Percentiles rank a stretch among this genome's conserved stretches.
phyloP scores from a whole-genome alignment of 2,329 filamentous ascomycete genomes.

The Beauveria brongniartii region DNA sequence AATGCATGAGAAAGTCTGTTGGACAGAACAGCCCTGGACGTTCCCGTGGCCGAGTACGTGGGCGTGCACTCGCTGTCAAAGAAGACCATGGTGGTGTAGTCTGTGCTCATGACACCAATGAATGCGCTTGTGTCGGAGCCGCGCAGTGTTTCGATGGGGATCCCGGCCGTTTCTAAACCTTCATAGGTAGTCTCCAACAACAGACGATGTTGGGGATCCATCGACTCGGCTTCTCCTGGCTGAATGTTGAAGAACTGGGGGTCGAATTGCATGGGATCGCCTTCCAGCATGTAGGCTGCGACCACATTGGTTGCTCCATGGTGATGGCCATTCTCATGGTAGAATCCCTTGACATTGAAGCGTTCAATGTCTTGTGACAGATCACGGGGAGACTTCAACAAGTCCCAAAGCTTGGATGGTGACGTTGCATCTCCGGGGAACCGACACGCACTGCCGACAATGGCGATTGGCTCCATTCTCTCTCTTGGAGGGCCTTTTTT shows the following conservation, averaged over 20 bases:
- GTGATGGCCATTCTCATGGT: conserved; percentile 17
- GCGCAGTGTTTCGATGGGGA: neutral
- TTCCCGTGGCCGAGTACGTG: conserved; percentile 4
- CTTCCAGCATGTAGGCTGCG: conserved; percentile 21
- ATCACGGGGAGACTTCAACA: conserved; percentile 14
- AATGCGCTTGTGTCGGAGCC: conserved; percentile 14
- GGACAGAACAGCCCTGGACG: conserved; percentile 22
- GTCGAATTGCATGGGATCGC: conserved; percentile 26
- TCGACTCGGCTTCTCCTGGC: conserved; percentile 33
- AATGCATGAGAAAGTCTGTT: conserved; percentile 46
- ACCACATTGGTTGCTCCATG: conserved; percentile 18
- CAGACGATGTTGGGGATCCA: conserved; percentile 24
- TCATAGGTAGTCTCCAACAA: conserved; percentile 28
- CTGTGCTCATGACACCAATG: conserved; percentile 19
- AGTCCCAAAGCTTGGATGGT: conserved; percentile 12
- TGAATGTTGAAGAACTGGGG: conserved; percentile 38
- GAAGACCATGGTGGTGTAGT: conserved; percentile 22
- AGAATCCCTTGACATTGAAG: conserved; percentile 16
- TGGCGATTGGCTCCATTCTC: conserved; percentile 12
- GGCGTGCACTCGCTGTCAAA: conserved; percentile 15
- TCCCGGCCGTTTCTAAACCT: conserved; percentile 13
- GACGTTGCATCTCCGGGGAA: conserved; percentile 10
- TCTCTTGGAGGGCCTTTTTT: too few species aligned
- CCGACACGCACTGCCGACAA: conserved; percentile 13
- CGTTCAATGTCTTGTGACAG: conserved; percentile 18